phyloP scores from a whole-genome alignment of 129 eudicot species.

The Silybum marianum region DNA sequence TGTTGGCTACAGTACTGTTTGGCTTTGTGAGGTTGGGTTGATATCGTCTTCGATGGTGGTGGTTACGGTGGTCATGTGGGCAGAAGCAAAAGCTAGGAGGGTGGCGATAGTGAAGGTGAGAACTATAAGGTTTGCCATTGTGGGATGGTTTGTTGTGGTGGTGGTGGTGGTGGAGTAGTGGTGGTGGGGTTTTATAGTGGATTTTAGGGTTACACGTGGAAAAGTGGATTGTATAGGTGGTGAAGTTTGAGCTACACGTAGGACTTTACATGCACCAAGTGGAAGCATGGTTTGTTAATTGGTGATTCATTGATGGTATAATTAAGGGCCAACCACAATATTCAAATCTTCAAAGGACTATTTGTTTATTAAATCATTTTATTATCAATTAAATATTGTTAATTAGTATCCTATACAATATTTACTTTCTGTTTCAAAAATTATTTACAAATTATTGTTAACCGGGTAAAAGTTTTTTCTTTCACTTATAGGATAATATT shows the following conservation, averaged over 20 bases:
- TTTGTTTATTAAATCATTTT: no score
- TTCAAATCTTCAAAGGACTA: no score
- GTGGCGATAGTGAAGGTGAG: constrained; percentile 19
- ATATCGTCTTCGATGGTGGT: constrained; percentile 1
- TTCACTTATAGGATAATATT: no score
- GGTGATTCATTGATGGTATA: no score
- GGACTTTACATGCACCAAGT: not conserved
- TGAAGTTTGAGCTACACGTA: constrained; percentile 22
- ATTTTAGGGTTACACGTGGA: constrained; percentile 13
- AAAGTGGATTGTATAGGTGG: constrained; percentile 12
- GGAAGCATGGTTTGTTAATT: not conserved
- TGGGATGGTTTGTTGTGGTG: not conserved
- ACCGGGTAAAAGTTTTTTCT: no score
- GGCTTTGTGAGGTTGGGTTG: not conserved
- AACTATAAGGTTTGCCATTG: constrained; percentile 20
- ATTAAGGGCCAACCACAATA: no score
- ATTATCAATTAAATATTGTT: no score
- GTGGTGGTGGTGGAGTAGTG: not conserved
- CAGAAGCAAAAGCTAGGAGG: constrained; percentile 24
- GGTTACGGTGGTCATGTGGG: constrained; percentile 2
- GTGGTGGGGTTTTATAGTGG: constrained; percentile 16
- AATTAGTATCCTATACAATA: no score
- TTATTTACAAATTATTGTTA: no score
- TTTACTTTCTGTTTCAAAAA: no score
- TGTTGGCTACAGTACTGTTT: not conserved